phyloP scores from a whole-genome alignment of 2,329 filamentous ascomycete genomes.

The Aspergillus ochraceus region DNA sequence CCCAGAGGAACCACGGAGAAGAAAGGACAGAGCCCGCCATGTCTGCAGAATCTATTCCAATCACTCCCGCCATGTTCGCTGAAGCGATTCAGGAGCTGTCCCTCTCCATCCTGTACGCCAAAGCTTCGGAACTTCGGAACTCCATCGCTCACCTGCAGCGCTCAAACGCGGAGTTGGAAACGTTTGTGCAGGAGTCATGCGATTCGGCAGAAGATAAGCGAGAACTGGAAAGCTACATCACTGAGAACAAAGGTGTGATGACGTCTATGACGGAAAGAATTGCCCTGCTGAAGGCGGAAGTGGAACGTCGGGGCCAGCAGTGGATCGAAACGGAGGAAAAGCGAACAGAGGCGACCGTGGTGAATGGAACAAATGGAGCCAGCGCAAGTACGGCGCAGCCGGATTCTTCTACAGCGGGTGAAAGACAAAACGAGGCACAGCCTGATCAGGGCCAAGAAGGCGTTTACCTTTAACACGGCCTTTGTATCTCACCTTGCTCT shows the following conservation, averaged over 20 bases:
- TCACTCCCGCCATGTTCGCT: slow-evolving; percentile 52
- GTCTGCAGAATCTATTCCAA: slow-evolving; percentile 52
- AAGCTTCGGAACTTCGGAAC: slow-evolving; percentile 62
- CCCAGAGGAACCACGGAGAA: neutral
- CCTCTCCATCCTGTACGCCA: slow-evolving; percentile 59
- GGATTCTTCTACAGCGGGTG: slow-evolving; percentile 6
- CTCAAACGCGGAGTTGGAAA: slow-evolving; percentile 58
- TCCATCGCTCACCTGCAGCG: slow-evolving; percentile 58
- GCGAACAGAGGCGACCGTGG: slow-evolving; percentile 20
- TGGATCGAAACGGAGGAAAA: slow-evolving; percentile 46
- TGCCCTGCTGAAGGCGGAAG: slow-evolving; percentile 50
- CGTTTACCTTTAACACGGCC: slow-evolving; percentile 29
- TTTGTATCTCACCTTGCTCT: neutral
- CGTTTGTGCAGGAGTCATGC: slow-evolving; percentile 48
- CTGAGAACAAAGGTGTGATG: slow-evolving; percentile 60
- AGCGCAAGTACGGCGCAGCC: neutral
- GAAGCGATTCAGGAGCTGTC: slow-evolving; percentile 59
- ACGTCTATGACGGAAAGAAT: slow-evolving; percentile 57
- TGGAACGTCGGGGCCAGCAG: slow-evolving; percentile 55
- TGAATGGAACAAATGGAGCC: slow-evolving; percentile 22
- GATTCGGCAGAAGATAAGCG: slow-evolving; percentile 53
- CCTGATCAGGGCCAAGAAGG: slow-evolving; percentile 21
- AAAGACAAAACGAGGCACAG: neutral
- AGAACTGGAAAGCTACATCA: slow-evolving; percentile 42
- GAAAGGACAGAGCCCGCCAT: slow-evolving; percentile 33